Conservation (phyloP, 2,329 filamentous ascomycete genomes). For the Fusarium paranaense region DNA sequence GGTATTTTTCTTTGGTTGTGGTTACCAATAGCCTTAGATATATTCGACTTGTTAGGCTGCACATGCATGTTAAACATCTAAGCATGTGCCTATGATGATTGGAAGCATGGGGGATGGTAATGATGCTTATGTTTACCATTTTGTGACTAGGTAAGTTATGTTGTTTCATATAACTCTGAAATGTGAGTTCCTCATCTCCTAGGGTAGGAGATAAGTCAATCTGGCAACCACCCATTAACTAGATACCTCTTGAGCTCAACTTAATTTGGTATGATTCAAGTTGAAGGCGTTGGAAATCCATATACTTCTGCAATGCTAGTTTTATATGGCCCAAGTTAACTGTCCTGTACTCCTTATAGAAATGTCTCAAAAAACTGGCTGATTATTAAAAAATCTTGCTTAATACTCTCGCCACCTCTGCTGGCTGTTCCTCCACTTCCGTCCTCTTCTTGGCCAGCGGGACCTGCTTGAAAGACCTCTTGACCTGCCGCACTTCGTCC, state of each 20-base stretch:
- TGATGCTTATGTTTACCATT: too few species aligned
- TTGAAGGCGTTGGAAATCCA: not conserved
- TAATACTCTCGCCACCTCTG: constrained; percentile 69
- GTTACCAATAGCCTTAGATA: not conserved
- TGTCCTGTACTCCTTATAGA: not conserved
- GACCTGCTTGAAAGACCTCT: constrained; percentile 74
- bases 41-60: not conserved
- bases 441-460: constrained; percentile 65
- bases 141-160: not conserved
- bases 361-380: constrained; percentile 9
- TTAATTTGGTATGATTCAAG: not conserved
- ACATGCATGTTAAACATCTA: not conserved
- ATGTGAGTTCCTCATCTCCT: not conserved
- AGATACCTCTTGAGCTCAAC: not conserved
- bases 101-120: not conserved
- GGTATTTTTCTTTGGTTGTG: not conserved
- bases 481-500: constrained; percentile 32
- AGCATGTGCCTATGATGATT: not conserved
- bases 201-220: not conserved
- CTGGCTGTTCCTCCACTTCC: constrained; percentile 60
- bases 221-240: not conserved
- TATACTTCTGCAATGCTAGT: not conserved
- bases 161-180: not conserved
- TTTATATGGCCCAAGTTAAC: not conserved
- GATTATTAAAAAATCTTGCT: constrained; percentile 71